A percentile compares a stretch with the other conserved stretches of the same genome.
Conservation (phyloP, 345 rosid species). For the Excoecaria cochinchinensis region DNA sequence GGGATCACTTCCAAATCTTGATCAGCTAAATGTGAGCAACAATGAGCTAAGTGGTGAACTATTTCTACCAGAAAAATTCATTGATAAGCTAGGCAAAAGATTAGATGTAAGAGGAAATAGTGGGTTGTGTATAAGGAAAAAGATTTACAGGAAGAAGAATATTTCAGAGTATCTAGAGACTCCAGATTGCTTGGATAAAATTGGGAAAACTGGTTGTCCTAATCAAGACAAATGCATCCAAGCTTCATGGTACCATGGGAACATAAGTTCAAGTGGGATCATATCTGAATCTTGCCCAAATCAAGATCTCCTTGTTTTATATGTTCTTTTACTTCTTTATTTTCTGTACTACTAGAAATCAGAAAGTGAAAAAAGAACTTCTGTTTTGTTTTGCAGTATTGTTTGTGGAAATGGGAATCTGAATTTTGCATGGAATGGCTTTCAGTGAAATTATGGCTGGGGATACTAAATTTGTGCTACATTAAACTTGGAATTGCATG, state of each 20-base stretch:
- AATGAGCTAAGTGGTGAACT: slow-evolving; percentile 41
- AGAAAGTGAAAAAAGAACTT: not conserved
- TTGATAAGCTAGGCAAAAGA: slow-evolving; percentile 41
- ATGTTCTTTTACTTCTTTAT: not conserved
- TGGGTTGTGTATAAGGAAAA: slow-evolving; percentile 36
- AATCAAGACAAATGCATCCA: slow-evolving; percentile 19
- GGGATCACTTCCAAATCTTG: slow-evolving; percentile 37
- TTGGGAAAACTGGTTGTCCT: slow-evolving; percentile 16
- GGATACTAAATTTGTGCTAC: not conserved
- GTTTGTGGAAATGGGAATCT: not conserved
- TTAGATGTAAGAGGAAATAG: slow-evolving; percentile 43
- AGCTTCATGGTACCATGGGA: slow-evolving; percentile 23
- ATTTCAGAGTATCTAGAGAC: slow-evolving; percentile 24
- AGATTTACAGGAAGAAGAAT: slow-evolving; percentile 18
- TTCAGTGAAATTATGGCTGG: not conserved
- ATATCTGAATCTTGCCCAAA: not conserved
- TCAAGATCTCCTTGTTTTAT: slow-evolving; percentile 3
- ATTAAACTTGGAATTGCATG: not conserved
- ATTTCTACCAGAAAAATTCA: slow-evolving; percentile 29
- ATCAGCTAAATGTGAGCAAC: slow-evolving; percentile 41
- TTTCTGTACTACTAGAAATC: not conserved
- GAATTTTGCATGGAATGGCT: not conserved
- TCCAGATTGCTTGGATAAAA: slow-evolving; percentile 25
- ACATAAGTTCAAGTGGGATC: slow-evolving; percentile 14
- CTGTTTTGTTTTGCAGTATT: not conserved